Base-by-base conservation (phyloP, 306 rosid species). In the Urtica urens region DNA sequence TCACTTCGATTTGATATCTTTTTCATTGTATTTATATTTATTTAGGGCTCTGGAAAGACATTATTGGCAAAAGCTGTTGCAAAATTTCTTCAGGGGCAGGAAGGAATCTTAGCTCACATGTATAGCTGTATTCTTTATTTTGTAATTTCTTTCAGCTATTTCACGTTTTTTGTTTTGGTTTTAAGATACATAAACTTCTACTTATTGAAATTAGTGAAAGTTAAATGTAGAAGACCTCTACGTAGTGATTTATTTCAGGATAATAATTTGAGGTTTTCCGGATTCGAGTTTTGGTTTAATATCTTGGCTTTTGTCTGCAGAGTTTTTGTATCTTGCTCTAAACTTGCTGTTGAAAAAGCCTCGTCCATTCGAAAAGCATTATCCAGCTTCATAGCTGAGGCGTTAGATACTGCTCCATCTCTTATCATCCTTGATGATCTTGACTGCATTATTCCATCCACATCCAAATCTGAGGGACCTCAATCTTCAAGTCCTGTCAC, bases 11-110 rank as follows among this genome's bases (percentile, higher is more conserved):
- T 22, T 21, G 8, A 14, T 16, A 3, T 16, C 2, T 18, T 39
- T 15, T n/a, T 10, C 24, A 28, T 33, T 13, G 9, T 47, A 15
- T 3, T 22, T 5, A 6, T 27, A 25, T 51, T 23, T 52, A 71
- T 33, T 41, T 69, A 88, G 97, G 97, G 97, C 60, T 84, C 97
- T 42, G 97, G 97, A 66, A 88, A 88, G 74, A 81, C 93, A 42
- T 67, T 66, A 56, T 70, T 88, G 50, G 78, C 93, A 38, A 78
- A 68, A 73, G 77, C 81, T 65, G 74, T 70, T 65, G 97, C 95
- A 46, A 81, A 77, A 66, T 70, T 63, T 54, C 74, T 88, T 7
- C 80, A 72, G 73, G 79, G 72, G 33, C 67, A 39, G 25, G 75
- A 69, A 51, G 90, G 69, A 68, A 57, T 88, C 61, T 67, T 84